Conservation (phyloP, 106 monocot genomes). For the Xerophyta viscosa region DNA sequence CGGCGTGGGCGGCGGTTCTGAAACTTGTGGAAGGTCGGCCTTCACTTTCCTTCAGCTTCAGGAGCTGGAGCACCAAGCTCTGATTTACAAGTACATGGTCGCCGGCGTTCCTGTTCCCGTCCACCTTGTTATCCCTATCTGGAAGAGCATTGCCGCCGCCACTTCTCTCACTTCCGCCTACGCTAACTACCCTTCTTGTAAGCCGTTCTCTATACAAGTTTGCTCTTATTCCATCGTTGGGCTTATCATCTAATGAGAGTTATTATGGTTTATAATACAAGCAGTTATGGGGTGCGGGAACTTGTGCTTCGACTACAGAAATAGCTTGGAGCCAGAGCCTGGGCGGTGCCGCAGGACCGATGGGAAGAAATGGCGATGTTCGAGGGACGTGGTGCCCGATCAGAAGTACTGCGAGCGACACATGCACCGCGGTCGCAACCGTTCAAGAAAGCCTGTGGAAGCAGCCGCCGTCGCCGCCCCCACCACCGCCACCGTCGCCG, state of each 20-base stretch:
- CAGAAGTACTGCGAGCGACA: conserved; percentile 92
- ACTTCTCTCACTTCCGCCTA: conserved; percentile 17
- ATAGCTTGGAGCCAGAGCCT: conserved; percentile 76
- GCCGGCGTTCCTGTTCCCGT: conserved; percentile 68
- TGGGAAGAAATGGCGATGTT: conserved; percentile 85
- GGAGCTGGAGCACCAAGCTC: conserved; percentile 72
- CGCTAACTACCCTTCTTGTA: conserved; percentile 41
- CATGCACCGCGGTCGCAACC: conserved; percentile 72
- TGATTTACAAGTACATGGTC: conserved; percentile 79
- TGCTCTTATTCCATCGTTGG: not conserved
- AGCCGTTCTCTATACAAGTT: not conserved
- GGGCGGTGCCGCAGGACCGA: conserved; percentile 72
- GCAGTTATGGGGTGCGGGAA: conserved; percentile 46
- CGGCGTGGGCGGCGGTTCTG: no score
- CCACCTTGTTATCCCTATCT: conserved; percentile 74
- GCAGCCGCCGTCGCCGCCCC: not conserved
- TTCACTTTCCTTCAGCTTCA: conserved; percentile 87
- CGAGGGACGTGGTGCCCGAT: conserved; percentile 48
- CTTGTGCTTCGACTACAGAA: conserved; percentile 54
- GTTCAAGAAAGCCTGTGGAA: conserved; percentile 93
- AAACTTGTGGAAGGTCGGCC: not conserved
- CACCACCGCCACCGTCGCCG: not conserved
- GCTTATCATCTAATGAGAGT: not conserved
- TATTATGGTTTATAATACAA: not conserved
- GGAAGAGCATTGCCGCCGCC: conserved; percentile 74